A percentile compares a stretch with the other conserved stretches of the same genome.
phyloP scores from a whole-genome alignment of 1,139 yeast genomes.

The Lodderomyces orthopsilosis region DNA sequence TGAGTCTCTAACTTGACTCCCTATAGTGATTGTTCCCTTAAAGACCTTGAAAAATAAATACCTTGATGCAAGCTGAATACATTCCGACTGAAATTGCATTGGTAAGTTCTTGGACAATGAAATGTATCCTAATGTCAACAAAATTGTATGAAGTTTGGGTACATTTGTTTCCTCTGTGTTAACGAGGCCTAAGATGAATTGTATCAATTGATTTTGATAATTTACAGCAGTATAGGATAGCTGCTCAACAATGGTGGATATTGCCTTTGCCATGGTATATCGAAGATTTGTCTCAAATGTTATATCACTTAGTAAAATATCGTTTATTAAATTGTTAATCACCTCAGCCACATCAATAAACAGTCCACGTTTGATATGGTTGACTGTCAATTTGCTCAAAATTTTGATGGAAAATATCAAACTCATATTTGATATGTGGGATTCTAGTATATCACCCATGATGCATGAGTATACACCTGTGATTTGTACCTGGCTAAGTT shows the following conservation, averaged over 20 bases:
- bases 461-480: constrained; percentile 19
- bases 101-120: constrained; percentile 31
- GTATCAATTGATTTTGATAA: constrained; percentile 33
- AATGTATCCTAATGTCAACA: constrained; percentile 36
- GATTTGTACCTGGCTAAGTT: constrained; percentile 12
- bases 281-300: constrained; percentile 33
- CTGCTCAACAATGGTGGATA: constrained; percentile 23
- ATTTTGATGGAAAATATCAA: constrained; percentile 34
- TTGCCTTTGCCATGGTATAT: constrained; percentile 37
- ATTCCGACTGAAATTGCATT: constrained; percentile 18
- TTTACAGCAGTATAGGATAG: constrained; percentile 27
- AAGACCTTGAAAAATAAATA: constrained; percentile 56
- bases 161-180: constrained; percentile 14
- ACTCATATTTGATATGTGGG: constrained; percentile 19
- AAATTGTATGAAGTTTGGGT: constrained; percentile 33
- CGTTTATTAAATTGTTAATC: constrained; percentile 30
- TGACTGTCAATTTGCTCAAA: constrained; percentile 27
- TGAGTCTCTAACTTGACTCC: constrained; percentile 76
- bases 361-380: constrained; percentile 15
- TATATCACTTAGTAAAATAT: constrained; percentile 21
- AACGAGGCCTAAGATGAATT: constrained; percentile 17
- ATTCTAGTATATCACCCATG: constrained; percentile 8
- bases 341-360: constrained; percentile 22
- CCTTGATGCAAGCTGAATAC: constrained; percentile 34
- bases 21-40: constrained; percentile 49